Evolutionary conservation across 352 stramenopile species (phyloP).

Genomic region (Phytophthora crassamura): DNA sequence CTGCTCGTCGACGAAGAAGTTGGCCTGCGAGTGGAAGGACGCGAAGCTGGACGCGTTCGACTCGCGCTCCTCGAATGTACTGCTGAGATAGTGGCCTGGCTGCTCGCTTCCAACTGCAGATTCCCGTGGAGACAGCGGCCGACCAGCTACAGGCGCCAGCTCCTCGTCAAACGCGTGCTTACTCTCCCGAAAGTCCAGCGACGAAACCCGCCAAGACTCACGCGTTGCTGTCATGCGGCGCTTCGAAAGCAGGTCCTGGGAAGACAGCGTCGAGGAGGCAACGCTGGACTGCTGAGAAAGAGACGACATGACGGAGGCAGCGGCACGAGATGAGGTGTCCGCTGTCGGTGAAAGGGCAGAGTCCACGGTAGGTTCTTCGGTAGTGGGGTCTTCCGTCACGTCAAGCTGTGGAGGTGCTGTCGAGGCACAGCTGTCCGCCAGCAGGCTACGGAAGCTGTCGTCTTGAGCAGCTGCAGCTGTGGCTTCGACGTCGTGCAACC

Average conservation of each 20-base stretch:
- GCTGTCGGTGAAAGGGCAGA: not conserved
- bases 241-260: constrained; percentile 3
- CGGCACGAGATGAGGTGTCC: not conserved
- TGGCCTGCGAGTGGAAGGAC: constrained; percentile 25
- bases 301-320: not conserved
- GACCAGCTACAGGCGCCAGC: constrained; percentile 10
- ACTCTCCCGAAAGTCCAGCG: constrained; percentile 28
- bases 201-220: constrained; percentile 32
- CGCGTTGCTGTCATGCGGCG: constrained; percentile 14
- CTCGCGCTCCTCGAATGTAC: constrained; percentile 25
- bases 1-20: constrained; percentile 48
- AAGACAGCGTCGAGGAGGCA: constrained; percentile 20
- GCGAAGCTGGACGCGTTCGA: constrained; percentile 22
- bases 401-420: constrained; percentile 3
- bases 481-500: constrained; percentile 6
- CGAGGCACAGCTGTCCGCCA: constrained; percentile 17
- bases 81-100: constrained; percentile 23
- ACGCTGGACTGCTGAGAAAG: constrained; percentile 26
- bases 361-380: not conserved
- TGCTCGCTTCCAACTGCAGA: constrained; percentile 10
- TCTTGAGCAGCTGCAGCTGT: not conserved
- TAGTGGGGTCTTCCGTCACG: not conserved
- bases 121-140: not conserved
- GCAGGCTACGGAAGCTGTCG: constrained; percentile 19
- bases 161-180: constrained; percentile 40